Percentiles rank a stretch among this genome's conserved stretches.
Evolutionary conservation across 2,329 filamentous ascomycete species (phyloP).

Genomic region (Fusarium pininemorale): DNA sequence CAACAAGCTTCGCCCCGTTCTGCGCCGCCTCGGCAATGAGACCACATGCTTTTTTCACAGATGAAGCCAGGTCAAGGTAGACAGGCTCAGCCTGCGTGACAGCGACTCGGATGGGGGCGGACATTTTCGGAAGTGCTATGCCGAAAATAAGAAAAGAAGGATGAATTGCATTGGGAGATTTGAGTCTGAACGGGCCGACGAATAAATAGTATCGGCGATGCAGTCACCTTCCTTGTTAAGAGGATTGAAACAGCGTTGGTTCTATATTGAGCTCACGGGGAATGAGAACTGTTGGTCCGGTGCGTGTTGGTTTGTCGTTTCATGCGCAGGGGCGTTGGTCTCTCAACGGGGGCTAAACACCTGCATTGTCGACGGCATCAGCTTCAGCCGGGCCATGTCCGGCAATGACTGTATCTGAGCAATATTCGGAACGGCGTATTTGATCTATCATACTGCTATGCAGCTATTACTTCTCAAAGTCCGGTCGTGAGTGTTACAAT

Average conservation of each 20-base stretch:
- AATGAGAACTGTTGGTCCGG: neutral
- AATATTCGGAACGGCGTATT: neutral
- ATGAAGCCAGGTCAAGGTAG: constrained; percentile 35
- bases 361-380: neutral
- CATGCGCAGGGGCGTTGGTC: neutral
- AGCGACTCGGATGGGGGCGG: constrained; percentile 29
- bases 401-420: neutral
- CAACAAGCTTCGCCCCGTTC: constrained; percentile 63
- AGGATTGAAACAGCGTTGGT: neutral
- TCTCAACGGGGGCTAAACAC: neutral
- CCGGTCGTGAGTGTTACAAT: neutral
- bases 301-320: neutral
- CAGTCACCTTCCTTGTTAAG: neutral
- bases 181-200: neutral
- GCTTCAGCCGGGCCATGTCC: neutral
- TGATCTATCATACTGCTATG: neutral
- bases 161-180: neutral
- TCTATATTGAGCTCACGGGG: neutral
- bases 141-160: neutral
- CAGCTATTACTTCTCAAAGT: neutral
- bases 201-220: neutral
- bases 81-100: constrained; percentile 43
- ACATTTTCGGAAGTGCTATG: neutral
- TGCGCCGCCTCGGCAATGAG: constrained; percentile 39
- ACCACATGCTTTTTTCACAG: constrained; percentile 37